Evolutionary conservation across 2,329 filamentous ascomycete genomes (phyloP).

Genomic region (Thielaviopsis musarum): DNA sequence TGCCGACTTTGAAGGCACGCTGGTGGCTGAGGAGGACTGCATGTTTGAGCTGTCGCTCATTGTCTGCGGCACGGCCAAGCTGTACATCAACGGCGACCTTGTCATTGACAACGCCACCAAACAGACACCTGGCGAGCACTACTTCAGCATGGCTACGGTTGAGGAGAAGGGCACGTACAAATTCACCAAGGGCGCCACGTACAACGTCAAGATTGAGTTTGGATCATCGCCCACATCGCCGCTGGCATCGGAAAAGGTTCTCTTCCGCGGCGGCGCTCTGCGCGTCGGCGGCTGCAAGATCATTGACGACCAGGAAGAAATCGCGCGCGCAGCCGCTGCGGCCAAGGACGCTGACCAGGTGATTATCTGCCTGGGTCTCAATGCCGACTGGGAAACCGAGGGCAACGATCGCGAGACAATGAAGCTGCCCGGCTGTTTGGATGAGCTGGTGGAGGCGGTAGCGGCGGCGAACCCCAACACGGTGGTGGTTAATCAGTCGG

Average conservation of each 20-base stretch:
- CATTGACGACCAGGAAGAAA: constrained; percentile 39
- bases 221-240: constrained; percentile 41
- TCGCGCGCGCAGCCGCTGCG: constrained; percentile 47
- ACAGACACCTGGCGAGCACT: constrained; percentile 43
- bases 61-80: constrained; percentile 47
- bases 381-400: constrained; percentile 69
- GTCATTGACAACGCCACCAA: constrained; percentile 50
- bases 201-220: constrained; percentile 42
- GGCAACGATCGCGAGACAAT: constrained; percentile 64
- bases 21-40: constrained; percentile 42
- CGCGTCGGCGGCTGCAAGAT: constrained; percentile 44
- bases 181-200: constrained; percentile 41
- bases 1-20: constrained; percentile 41
- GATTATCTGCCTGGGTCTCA: constrained; percentile 60
- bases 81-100: constrained; percentile 44
- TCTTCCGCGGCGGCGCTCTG: constrained; percentile 42
- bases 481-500: constrained; percentile 60
- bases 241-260: constrained; percentile 30
- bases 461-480: constrained; percentile 50
- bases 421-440: constrained; percentile 55
- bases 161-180: constrained; percentile 44
- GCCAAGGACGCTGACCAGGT: constrained; percentile 61
- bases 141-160: constrained; percentile 46
- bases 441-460: constrained; percentile 51
- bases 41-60: constrained; percentile 49